Percentiles rank a stretch among this genome's conserved stretches.
Conservation (phyloP, 2,329 filamentous ascomycete species). For the Fusarium circinatum region DNA sequence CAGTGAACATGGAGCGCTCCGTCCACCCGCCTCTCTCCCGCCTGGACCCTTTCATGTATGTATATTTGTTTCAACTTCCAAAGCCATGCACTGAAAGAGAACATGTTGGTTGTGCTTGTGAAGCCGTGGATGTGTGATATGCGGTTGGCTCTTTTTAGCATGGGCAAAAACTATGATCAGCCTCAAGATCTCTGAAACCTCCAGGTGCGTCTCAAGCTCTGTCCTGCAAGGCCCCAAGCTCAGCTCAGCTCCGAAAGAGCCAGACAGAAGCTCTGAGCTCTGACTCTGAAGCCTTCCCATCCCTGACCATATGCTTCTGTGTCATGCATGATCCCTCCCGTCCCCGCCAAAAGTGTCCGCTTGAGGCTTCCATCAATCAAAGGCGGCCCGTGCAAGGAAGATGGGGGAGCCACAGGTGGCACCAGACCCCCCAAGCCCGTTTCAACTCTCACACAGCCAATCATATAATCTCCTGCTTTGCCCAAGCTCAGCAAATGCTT, state of each 20-base stretch:
- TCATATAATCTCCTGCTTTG: conserved; percentile 44
- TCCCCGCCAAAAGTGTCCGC: conserved; percentile 25
- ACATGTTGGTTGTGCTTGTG: background rate
- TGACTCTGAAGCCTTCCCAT: conserved; percentile 11
- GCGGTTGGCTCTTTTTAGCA: background rate
- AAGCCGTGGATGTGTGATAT: background rate
- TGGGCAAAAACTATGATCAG: conserved; percentile 15
- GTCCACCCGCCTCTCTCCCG: conserved; percentile 25
- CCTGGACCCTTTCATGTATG: background rate
- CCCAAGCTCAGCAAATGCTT: conserved; percentile 16
- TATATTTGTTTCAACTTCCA: background rate
- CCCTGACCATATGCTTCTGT: conserved; percentile 33
- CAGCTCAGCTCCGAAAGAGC: conserved; percentile 18
- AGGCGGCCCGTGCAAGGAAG: conserved; percentile 26
- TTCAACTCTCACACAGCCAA: conserved; percentile 43
- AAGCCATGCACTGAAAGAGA: background rate
- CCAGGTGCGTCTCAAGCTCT: conserved; percentile 26
- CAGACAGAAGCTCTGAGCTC: conserved; percentile 6
- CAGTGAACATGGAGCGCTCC: conserved; percentile 17
- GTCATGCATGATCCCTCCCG: conserved; percentile 38
- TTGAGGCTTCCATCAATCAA: conserved; percentile 30
- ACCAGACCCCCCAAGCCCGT: conserved; percentile 24
- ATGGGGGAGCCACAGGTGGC: conserved; percentile 37
- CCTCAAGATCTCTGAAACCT: conserved; percentile 26
- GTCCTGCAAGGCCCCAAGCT: conserved; percentile 19